These are phyloP conservation scores for Aureobasidium sp. DNA, from an alignment of 2,329 filamentous ascomycete genomes.

Conservation along the genomic window DNA sequence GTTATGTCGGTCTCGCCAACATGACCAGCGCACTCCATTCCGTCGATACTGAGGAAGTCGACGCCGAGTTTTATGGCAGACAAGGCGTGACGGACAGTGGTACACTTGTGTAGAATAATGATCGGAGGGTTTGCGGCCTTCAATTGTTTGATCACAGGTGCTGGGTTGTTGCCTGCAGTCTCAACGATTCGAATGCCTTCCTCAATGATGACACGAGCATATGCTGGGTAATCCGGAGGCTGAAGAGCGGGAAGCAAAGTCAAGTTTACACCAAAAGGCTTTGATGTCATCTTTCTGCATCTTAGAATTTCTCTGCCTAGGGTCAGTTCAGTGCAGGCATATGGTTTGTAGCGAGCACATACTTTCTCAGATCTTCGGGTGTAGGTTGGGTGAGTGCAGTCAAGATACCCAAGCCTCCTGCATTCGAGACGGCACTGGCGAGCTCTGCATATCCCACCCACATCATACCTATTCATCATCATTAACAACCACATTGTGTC, in stretches of 20 bases:
- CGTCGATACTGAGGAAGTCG: conserved; percentile 93
- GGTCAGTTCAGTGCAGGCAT: too few relatives aligned
- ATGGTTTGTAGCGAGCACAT: background rate
- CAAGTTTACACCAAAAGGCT: conserved; percentile 88
- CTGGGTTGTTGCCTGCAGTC: conserved; percentile 83
- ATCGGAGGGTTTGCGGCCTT: conserved; percentile 60
- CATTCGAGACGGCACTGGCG: conserved; percentile 66
- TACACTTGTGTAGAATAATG: conserved; percentile 93
- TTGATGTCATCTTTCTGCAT: conserved; percentile 68
- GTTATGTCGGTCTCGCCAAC: conserved; percentile 82
- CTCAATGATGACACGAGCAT: conserved; percentile 86
- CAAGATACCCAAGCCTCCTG: conserved; percentile 74
- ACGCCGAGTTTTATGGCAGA: conserved; percentile 90
- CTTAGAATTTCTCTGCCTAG: conserved; percentile 61
- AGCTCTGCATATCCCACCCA: conserved; percentile 75
- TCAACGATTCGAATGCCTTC: conserved; percentile 88
- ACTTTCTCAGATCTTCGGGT: conserved; percentile 77
- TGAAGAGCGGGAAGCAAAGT: conserved; percentile 85
- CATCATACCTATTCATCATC: conserved; percentile 49
- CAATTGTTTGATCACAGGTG: conserved; percentile 79
- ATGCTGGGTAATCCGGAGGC: conserved; percentile 85
- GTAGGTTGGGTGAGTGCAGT: conserved; percentile 88
- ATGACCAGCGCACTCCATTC: conserved; percentile 92
- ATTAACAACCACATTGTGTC: background rate
- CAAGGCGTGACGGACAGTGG: conserved; percentile 85